Evolutionary conservation across 2,329 filamentous ascomycete species (phyloP), one percentile per base, ranked within the genome.

Genomic region (Aspergillus sp.): DNA sequence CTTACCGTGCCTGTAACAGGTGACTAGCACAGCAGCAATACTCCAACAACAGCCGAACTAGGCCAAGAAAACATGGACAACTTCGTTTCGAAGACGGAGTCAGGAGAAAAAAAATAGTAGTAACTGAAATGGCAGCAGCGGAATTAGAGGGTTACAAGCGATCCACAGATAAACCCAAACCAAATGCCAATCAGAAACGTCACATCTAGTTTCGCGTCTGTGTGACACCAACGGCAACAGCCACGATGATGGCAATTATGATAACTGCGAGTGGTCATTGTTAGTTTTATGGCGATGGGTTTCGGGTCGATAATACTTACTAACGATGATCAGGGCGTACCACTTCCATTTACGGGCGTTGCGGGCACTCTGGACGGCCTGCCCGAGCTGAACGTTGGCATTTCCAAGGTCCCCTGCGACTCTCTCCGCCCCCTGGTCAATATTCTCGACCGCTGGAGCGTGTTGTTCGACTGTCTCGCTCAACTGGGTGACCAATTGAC

Each of bases 341-440:
- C 92, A 97, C 89, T 97, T 97, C 91, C 96, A 96, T 80, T 87
- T 90, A 66, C 90, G 84, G 51, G 89, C 90, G 66, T 86, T 85
- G 73, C 89, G 83, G 8, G 93, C 93, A 66, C 90, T 96, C 60
- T 83, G 82, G 61, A 96, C 89, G 12, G 93, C 93, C n/a, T 84
- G 84, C 40, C 83, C 86, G 59, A 98, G 89, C 75, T 97, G 86
- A 62, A 86, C 83, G 70, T 95, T 97, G 63, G 89, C 93, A 73
- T 95, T 89, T 69, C 89, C 86, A 48, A 97, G 84, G 74, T 98
- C 90, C 57, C 89, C 86, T 49, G 90, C 86, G 40, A 95, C 89
- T 70, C 96, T 89, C 75, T 96, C 90, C 39, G 86, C 91, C 78
- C 93, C 91, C 68, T 89, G 84, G 77, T 96, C 91, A 68, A 98